Percentiles rank a stretch among this genome's conserved stretches.
phyloP scores from a whole-genome alignment of 345 rosid genomes.

The Luvunga scandens region DNA sequence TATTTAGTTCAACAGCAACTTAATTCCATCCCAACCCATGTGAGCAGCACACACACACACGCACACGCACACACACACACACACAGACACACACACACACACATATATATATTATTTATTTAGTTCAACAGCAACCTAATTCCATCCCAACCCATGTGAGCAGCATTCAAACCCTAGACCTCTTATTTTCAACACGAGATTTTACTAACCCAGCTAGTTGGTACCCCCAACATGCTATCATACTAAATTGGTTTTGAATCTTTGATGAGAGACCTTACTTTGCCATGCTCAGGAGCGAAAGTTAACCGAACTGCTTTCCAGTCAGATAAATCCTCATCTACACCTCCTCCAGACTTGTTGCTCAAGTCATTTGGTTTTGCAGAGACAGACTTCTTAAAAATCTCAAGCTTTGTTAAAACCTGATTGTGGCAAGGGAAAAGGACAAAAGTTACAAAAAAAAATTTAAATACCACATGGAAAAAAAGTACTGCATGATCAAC shows the following conservation, averaged over 20 bases:
- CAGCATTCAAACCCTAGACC: no score
- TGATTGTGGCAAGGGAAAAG: slow-evolving; percentile 15
- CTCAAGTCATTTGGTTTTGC: slow-evolving; percentile 40
- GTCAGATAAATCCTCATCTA: slow-evolving; percentile 66
- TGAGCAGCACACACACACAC: no score
- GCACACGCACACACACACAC: no score
- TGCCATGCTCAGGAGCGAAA: slow-evolving; percentile 66
- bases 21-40: no score
- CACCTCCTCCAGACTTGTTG: slow-evolving; percentile 39
- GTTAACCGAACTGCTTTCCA: slow-evolving; percentile 61
- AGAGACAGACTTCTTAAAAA: slow-evolving; percentile 59
- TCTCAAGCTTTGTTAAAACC: slow-evolving; percentile 80
- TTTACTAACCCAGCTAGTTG: no score
- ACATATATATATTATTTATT: no score
- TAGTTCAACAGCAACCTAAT: no score
- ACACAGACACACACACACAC: no score
- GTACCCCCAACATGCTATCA: neutral
- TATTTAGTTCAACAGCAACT: no score
- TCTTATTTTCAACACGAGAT: no score
- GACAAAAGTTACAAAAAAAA: neutral
- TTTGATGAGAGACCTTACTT: slow-evolving; percentile 41
- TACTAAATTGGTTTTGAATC: neutral
- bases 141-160: no score
- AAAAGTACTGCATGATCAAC: neutral
- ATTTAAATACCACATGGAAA: neutral